Base-by-base conservation (phyloP, 129 eudicot genomes). In the Tagetes erecta region DNA sequence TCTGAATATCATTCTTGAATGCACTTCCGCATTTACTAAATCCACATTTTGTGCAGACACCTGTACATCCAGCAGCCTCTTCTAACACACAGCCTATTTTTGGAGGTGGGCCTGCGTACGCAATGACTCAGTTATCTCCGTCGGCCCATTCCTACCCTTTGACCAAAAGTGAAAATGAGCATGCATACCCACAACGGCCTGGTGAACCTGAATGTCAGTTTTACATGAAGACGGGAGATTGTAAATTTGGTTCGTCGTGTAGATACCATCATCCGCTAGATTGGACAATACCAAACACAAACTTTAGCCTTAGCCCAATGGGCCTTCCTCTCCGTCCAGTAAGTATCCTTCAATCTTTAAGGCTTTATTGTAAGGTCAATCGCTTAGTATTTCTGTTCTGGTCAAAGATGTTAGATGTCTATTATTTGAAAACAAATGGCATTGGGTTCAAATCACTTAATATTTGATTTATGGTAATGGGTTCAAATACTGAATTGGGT, bases 261-360 rank as follows among this genome's bases (percentile, higher is more conserved):
- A 92, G 82, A 83, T 89, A 92, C 80, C 88, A 92, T 70, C 98
- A 92, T 81, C 96, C 98, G 42, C 79, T 80, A 31, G 89, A 85
- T 49, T 80, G 83, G 89, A 80, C 73, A 84, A 73, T 77, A 47
- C 71, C 83, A 5, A 84, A 73, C 72, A 20, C 92, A 13, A 82
- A 73, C 72, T 84, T 80, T 44, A 69, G 71, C 33, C 94, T 92
- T 77, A 87, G 93, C 77, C 88, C 95, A 64, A 87, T 86, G 96
- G 98, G 96, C 55, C 98, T 92, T 69, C 96, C 98, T 55, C 77
- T 89, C 42, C 98, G 94, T 73, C 90, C 92, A 33, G 96, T 92
- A 86, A 85, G 89, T 64, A 67, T 57, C 10, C 20, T 37, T 30
- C 36, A 68, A 44, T 10, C 36, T 77, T 68, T 14, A 40, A 8